Percentiles rank a stretch among this genome's conserved stretches.
These are phyloP conservation scores for Torulaspora indica DNA, from an alignment of 805 yeast species.

Conservation along the genomic window DNA sequence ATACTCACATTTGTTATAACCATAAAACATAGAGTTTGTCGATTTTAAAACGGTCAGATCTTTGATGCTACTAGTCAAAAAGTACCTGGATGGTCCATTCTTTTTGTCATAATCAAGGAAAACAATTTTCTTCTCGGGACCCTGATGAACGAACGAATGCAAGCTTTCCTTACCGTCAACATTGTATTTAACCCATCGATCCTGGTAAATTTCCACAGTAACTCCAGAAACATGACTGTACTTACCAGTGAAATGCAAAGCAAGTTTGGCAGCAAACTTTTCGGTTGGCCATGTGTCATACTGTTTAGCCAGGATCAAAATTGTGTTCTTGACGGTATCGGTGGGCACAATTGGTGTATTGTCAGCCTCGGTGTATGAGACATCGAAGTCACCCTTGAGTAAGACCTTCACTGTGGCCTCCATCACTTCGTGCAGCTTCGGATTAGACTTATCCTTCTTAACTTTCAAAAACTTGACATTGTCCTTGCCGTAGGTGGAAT, in stretches of 20 bases:
- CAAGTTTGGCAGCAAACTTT: slow-evolving; percentile 79
- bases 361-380: slow-evolving; percentile 82
- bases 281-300: slow-evolving; percentile 88
- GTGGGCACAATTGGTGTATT: slow-evolving; percentile 89
- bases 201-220: slow-evolving; percentile 62
- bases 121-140: slow-evolving; percentile 72
- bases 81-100: slow-evolving; percentile 45
- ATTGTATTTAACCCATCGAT: slow-evolving; percentile 71
- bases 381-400: slow-evolving; percentile 72
- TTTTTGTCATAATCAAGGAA: slow-evolving; percentile 47
- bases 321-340: slow-evolving; percentile 87
- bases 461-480: slow-evolving; percentile 91
- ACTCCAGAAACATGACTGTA: slow-evolving; percentile 74
- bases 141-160: slow-evolving; percentile 82
- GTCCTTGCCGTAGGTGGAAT: slow-evolving; percentile 83
- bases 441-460: slow-evolving; percentile 68
- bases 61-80: slow-evolving; percentile 63
- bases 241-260: slow-evolving; percentile 71
- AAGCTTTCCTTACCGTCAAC: slow-evolving; percentile 73
- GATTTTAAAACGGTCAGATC: slow-evolving; percentile 82
- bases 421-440: slow-evolving; percentile 70
- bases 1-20: slow-evolving; percentile 79
- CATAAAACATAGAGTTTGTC: slow-evolving; percentile 90
- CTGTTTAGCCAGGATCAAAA: slow-evolving; percentile 75
- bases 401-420: slow-evolving; percentile 79